These are phyloP conservation scores for Colletotrichum caudatum DNA, from an alignment of 2,329 filamentous ascomycete species.

Conservation along the genomic window DNA sequence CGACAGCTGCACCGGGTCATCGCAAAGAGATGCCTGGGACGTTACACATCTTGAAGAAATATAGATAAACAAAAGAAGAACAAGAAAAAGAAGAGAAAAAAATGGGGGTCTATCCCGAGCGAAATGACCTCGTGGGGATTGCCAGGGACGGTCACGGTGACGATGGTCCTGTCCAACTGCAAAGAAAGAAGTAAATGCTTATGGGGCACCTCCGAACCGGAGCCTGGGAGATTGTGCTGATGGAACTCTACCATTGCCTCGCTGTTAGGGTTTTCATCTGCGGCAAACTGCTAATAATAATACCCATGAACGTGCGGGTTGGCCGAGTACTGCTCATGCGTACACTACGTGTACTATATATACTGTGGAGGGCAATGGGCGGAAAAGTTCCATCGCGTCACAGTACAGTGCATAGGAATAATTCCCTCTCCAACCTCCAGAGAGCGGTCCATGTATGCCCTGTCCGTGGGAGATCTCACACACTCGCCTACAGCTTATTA, in stretches of 20 bases:
- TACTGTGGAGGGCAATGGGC: not conserved
- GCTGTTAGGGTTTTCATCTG: conserved; percentile 11
- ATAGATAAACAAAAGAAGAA: too few relatives aligned
- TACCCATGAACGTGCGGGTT: conserved; percentile 10
- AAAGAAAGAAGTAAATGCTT: conserved; percentile 34
- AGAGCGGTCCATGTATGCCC: not conserved
- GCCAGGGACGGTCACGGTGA: conserved; percentile 31
- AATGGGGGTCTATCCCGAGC: not conserved
- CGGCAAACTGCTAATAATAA: conserved; percentile 1
- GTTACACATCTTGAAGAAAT: conserved; percentile 28
- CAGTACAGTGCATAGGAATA: conserved; percentile 15
- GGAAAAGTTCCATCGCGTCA: conserved; percentile 19
- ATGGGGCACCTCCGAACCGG: conserved; percentile 31
- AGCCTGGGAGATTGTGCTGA: conserved; percentile 32
- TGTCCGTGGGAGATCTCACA: not conserved
- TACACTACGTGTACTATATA: too few relatives aligned
- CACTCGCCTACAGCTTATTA: not conserved
- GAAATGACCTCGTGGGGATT: conserved; percentile 18
- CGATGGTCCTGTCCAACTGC: conserved; percentile 19
- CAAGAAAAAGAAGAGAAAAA: too few relatives aligned
- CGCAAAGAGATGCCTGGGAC: conserved; percentile 32
- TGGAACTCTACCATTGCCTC: conserved; percentile 30
- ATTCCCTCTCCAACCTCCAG: not conserved
- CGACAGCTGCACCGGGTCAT: conserved; percentile 29
- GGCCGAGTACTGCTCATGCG: not conserved